A percentile compares a stretch with the other conserved stretches of the same genome.
Evolutionary conservation across 164 flowering plant species (phyloP).

Genomic region (Vitis amurensis): DNA sequence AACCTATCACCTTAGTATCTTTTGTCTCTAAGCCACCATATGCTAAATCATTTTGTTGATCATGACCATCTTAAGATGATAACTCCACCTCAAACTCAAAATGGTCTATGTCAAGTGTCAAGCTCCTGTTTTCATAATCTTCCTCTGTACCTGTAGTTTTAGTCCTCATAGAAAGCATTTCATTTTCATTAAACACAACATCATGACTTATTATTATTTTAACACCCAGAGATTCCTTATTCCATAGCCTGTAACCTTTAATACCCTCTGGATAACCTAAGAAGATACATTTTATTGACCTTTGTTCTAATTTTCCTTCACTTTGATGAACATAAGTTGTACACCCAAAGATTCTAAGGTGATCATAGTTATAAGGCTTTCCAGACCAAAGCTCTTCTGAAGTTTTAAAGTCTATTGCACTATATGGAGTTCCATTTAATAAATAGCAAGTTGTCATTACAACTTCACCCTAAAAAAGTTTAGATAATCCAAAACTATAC

Average conservation of each 20-base stretch:
- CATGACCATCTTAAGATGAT: too few relatives aligned
- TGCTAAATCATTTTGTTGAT: too few relatives aligned
- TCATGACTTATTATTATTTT: neutral
- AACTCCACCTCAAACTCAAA: too few relatives aligned
- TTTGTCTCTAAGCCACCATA: too few relatives aligned
- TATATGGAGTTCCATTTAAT: neutral
- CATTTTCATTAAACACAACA: too few relatives aligned
- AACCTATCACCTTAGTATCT: too few relatives aligned
- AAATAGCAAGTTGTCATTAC: neutral
- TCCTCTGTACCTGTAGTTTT: too few relatives aligned
- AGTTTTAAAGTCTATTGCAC: neutral
- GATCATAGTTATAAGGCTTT: neutral
- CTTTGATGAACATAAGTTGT: neutral
- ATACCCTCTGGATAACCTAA: neutral
- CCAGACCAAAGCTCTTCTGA: slow-evolving; percentile 2
- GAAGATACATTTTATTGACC: neutral
- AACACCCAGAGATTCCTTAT: neutral
- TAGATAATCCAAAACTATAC: neutral
- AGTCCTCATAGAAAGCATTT: too few relatives aligned
- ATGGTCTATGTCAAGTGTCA: too few relatives aligned
- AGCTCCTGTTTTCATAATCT: too few relatives aligned
- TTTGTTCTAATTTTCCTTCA: neutral
- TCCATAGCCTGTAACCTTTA: slow-evolving; percentile 3
- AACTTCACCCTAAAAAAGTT: slow-evolving; percentile 3
- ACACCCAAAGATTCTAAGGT: slow-evolving; percentile 1